Evolutionary conservation across 257 asterid species (phyloP).

Genomic region (Rubia yunnanensis): DNA sequence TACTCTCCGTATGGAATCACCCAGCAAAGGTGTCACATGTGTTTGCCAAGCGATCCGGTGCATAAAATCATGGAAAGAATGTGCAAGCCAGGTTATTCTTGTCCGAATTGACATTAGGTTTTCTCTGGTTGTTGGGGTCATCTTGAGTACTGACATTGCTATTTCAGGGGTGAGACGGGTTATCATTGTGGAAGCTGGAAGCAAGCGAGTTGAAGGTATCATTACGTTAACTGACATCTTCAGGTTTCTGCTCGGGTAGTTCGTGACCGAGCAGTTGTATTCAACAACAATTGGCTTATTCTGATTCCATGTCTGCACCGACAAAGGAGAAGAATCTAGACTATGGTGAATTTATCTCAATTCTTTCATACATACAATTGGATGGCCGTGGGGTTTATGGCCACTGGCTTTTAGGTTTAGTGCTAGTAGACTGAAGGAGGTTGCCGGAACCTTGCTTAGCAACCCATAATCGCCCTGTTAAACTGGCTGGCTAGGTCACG

Average conservation of each 20-base stretch:
- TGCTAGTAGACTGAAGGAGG: conserved; percentile 15
- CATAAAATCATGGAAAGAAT: conserved; percentile 67
- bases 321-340: conserved; percentile 5
- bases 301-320: conserved; percentile 13
- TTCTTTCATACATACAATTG: conserved; percentile 32
- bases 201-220: conserved; percentile 87
- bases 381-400: conserved; percentile 32
- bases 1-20: conserved; percentile 36
- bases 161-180: conserved; percentile 76
- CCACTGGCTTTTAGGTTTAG: conserved; percentile 28
- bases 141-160: neutral
- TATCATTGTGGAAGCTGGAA: conserved; percentile 86
- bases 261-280: conserved; percentile 11
- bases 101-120: neutral
- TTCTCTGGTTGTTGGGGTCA: neutral
- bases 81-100: conserved; percentile 69
- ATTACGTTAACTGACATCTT: conserved; percentile 61
- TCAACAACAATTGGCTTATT: neutral
- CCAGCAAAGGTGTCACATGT: conserved; percentile 86
- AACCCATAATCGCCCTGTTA: neutral
- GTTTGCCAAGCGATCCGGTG: conserved; percentile 73
- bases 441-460: conserved; percentile 8
- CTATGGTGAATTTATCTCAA: conserved; percentile 11
- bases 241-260: conserved; percentile 63
- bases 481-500: conserved; percentile 1